These are phyloP conservation scores for Plectosphaerella plurivora DNA, from an alignment of 2,329 filamentous ascomycete species.

Conservation along the genomic window DNA sequence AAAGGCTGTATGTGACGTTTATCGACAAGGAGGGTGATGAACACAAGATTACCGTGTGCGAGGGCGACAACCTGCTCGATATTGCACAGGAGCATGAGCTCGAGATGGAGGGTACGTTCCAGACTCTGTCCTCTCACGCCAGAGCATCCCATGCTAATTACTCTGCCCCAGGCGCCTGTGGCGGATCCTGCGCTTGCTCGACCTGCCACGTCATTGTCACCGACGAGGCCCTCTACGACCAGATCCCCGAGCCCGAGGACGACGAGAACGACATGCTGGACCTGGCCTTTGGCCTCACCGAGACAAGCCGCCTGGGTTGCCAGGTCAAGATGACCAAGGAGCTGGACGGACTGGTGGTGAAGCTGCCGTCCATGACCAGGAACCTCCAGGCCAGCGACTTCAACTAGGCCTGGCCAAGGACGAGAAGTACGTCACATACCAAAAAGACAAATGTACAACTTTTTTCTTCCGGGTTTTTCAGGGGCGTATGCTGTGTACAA, in stretches of 20 bases:
- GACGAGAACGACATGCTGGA: constrained; percentile 91
- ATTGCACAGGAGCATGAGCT: constrained; percentile 92
- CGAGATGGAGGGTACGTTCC: constrained; percentile 81
- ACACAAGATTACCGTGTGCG: constrained; percentile 72
- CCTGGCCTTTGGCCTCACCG: constrained; percentile 82
- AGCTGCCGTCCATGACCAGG: constrained; percentile 86
- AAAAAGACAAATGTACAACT: not conserved
- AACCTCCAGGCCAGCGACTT: constrained; percentile 97
- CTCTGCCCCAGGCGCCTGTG: constrained; percentile 65
- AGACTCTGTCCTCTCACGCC: not conserved
- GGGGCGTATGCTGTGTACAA: constrained; percentile 8
- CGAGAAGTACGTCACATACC: not conserved
- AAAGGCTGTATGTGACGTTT: constrained; percentile 82
- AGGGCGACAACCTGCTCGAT: constrained; percentile 90
- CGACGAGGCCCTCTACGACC: constrained; percentile 69
- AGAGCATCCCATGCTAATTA: not conserved
- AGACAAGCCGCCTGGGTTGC: constrained; percentile 79
- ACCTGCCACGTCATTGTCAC: constrained; percentile 88
- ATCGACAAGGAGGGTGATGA: constrained; percentile 82
- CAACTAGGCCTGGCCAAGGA: constrained; percentile 24
- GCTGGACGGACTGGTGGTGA: constrained; percentile 79
- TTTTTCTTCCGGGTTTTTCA: not conserved
- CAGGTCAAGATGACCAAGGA: constrained; percentile 91
- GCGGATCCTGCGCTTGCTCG: constrained; percentile 88
- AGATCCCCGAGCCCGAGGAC: constrained; percentile 72